Evolutionary conservation across 2,329 filamentous ascomycete genomes (phyloP), one percentile per base, ranked within the genome.

Genomic region (Aspergillus caelatus): DNA sequence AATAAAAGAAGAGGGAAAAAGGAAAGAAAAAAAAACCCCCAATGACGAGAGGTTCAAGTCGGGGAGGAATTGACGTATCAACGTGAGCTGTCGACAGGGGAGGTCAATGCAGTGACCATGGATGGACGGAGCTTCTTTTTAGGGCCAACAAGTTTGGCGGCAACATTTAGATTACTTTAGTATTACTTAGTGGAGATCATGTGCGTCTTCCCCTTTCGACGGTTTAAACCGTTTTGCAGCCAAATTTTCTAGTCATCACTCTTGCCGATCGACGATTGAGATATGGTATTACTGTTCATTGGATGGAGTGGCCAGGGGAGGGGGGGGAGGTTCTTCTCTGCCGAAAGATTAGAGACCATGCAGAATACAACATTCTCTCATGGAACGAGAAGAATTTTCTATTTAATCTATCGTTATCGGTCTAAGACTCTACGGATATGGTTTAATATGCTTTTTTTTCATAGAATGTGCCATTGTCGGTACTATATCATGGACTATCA

Each of bases 51-150:
- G 26, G 23, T 50, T 50, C 46, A 8, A 50, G 46, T 32, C 48
- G 30, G 45, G 11, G 60, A 39, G 62, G 62, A 72, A 70, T 65
- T 63, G 72, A 75, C 72, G 66, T 71, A 72, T 75, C 73, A 70
- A 67, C 69, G 65, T 69, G 70, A 72, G 68, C 66, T 67, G 65
- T 73, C 70, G 69, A 61, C 59, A 63, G 65, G 61, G 46, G 62
- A 66, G 69, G 64, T 65, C 62, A 61, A 62, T 64, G 64, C 61
- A 58, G 55, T 56, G 39, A n/a, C 10, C 9, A 30, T 32, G 28
- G 26, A 60, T 30, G 11, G 48, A 54, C 32, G 46, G 52, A 55
- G 52, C 52, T 59, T 39, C 46, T 41, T 59, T 26, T 23, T 59
- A 46, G 28, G 30, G 45, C 57, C 45, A 23, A n/a, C 54, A 36